Conservation (phyloP, 2,329 filamentous ascomycete genomes). For the Calonectria henricotiae region DNA sequence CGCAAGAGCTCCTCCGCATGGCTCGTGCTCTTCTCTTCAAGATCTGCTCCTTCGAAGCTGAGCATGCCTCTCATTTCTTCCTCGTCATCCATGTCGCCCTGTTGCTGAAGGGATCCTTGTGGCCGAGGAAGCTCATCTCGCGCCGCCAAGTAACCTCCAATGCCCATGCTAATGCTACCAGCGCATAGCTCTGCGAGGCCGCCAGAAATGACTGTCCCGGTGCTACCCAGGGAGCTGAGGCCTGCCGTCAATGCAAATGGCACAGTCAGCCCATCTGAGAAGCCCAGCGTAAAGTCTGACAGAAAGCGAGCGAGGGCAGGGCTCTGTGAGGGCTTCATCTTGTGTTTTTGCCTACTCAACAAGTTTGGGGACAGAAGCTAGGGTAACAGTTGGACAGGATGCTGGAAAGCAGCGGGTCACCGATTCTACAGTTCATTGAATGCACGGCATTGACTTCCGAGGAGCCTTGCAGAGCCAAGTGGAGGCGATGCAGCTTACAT, state of each 20-base stretch:
- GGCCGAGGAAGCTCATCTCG: slow-evolving; percentile 54
- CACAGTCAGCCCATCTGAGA: slow-evolving; percentile 82
- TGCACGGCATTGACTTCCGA: slow-evolving; percentile 13
- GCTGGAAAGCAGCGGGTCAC: neutral
- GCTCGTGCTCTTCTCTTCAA: slow-evolving; percentile 34
- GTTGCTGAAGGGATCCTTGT: neutral
- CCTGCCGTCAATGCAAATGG: slow-evolving; percentile 83
- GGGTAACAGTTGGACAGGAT: neutral
- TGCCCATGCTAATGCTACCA: slow-evolving; percentile 82
- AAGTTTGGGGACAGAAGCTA: neutral
- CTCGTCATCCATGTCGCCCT: slow-evolving; percentile 30
- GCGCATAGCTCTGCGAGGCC: slow-evolving; percentile 81
- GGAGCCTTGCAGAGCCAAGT: neutral
- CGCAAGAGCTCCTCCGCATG: slow-evolving; percentile 49
- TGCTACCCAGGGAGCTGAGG: slow-evolving; percentile 73
- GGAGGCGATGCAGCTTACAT: slow-evolving; percentile 14
- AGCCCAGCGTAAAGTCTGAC: slow-evolving; percentile 80
- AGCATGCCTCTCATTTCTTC: slow-evolving; percentile 53
- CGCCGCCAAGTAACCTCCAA: slow-evolving; percentile 79
- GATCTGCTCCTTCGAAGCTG: slow-evolving; percentile 37
- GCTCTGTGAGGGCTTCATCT: slow-evolving; percentile 48
- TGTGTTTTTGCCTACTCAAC: neutral
- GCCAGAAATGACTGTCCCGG: slow-evolving; percentile 77
- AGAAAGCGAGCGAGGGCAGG: slow-evolving; percentile 63
- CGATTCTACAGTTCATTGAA: neutral